These are phyloP conservation scores for Peronospora destructor DNA, from an alignment of 352 stramenopile species.

Conservation along the genomic window DNA sequence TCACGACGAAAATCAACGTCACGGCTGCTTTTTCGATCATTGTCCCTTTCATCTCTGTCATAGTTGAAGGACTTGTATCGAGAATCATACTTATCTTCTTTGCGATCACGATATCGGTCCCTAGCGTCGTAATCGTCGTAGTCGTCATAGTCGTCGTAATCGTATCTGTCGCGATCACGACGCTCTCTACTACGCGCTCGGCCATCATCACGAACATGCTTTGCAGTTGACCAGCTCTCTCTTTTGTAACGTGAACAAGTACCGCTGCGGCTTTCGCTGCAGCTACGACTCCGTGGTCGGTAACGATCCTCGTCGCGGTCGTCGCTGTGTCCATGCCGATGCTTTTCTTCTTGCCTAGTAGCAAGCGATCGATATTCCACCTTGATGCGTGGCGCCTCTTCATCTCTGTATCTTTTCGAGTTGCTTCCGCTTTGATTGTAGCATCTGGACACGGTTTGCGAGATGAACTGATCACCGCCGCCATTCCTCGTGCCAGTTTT, in stretches of 20 bases:
- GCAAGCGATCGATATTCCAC: slow-evolving; percentile 21
- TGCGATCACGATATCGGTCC: slow-evolving; percentile 28
- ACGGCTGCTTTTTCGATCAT: slow-evolving; percentile 33
- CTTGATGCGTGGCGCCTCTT: slow-evolving; percentile 30
- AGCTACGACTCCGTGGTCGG: slow-evolving; percentile 19
- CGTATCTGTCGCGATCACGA: slow-evolving; percentile 26
- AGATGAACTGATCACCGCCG: slow-evolving; percentile 1
- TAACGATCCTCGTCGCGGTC: slow-evolving; percentile 20
- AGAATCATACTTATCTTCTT: slow-evolving; percentile 26
- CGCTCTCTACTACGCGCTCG: slow-evolving; percentile 19
- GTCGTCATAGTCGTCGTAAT: slow-evolving; percentile 39
- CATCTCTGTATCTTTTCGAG: slow-evolving; percentile 17
- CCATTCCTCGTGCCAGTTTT: slow-evolving; percentile 21
- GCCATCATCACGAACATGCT: slow-evolving; percentile 18
- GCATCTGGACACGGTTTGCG: slow-evolving; percentile 7
- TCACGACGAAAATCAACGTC: slow-evolving; percentile 33
- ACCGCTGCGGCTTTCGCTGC: slow-evolving; percentile 16
- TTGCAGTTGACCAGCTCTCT: slow-evolving; percentile 7
- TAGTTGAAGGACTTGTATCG: slow-evolving; percentile 24
- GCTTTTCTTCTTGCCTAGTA: slow-evolving; percentile 18
- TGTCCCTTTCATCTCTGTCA: slow-evolving; percentile 26
- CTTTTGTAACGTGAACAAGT: slow-evolving; percentile 8
- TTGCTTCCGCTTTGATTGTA: slow-evolving; percentile 13
- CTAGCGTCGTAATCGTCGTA: slow-evolving; percentile 25
- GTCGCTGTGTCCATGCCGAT: slow-evolving; percentile 8